A percentile compares a stretch with the other conserved stretches of the same genome.
Evolutionary conservation across 2,329 filamentous ascomycete species (phyloP).

Genomic region (Penicillium sp.): DNA sequence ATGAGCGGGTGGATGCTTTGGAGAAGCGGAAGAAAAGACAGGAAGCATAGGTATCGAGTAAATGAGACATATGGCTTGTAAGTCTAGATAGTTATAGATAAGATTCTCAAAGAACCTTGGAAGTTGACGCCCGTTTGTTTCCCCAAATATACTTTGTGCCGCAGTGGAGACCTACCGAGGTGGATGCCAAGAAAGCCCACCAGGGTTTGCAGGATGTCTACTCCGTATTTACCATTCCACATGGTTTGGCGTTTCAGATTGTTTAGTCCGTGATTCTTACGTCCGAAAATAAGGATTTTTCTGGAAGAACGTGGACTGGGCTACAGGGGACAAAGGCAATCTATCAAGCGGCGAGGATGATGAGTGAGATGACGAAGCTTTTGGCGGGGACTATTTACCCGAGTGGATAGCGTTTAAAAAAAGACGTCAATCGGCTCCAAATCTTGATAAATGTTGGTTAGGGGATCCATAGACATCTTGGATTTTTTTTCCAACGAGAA

Average conservation of each 20-base stretch:
- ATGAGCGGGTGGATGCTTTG: conserved; percentile 6
- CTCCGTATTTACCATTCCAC: neutral
- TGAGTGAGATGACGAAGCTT: neutral
- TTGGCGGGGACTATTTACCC: neutral
- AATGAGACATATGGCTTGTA: neutral
- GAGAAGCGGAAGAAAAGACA: conserved; percentile 3
- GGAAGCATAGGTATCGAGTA: neutral
- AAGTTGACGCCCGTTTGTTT: neutral
- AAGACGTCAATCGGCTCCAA: neutral
- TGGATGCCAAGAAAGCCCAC: neutral
- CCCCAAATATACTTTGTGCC: neutral
- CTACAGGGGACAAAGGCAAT: neutral
- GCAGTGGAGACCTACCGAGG: neutral
- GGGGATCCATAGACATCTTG: too few species aligned
- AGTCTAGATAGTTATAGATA: too few species aligned
- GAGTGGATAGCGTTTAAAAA: neutral
- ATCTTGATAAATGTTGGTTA: too few species aligned
- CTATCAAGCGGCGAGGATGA: neutral
- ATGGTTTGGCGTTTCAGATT: neutral
- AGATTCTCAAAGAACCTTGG: too few species aligned
- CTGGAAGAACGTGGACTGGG: neutral
- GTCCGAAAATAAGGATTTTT: neutral
- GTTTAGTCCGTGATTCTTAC: neutral
- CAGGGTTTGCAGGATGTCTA: neutral
- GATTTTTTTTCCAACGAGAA: neutral